Conservation (phyloP, 768 basidiomycete genomes). For the Ramaria rubella region DNA sequence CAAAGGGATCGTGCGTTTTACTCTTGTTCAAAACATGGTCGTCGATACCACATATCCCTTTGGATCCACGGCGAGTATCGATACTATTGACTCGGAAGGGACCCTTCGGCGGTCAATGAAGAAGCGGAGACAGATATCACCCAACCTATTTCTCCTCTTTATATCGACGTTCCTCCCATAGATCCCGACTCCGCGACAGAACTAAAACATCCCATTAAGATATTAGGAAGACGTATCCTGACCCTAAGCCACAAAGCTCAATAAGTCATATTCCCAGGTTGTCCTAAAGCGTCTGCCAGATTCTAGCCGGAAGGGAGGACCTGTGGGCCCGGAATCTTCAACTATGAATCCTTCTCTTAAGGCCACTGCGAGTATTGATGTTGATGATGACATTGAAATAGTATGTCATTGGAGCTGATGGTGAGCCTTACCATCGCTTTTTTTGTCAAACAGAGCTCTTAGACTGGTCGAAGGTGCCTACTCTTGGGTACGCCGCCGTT, state of each 20-base stretch:
- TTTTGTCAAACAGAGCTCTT: background rate
- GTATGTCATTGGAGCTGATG: slow-evolving; percentile 22
- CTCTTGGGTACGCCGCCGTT: slow-evolving; percentile 17
- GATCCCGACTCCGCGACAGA: background rate
- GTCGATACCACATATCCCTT: slow-evolving; percentile 39
- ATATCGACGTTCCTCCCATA: background rate
- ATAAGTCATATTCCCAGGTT: too few species aligned
- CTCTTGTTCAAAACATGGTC: background rate
- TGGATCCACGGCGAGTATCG: slow-evolving; percentile 41
- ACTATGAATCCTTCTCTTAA: too few species aligned
- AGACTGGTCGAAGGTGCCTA: slow-evolving; percentile 18
- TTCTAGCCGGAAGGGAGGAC: too few species aligned
- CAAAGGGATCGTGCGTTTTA: slow-evolving; percentile 27
- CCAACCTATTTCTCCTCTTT: background rate
- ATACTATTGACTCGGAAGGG: slow-evolving; percentile 7
- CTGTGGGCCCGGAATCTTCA: too few species aligned
- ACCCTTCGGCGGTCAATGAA: background rate
- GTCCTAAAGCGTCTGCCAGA: too few species aligned
- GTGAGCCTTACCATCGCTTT: slow-evolving; percentile 8
- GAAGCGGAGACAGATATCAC: background rate
- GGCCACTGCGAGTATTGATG: too few species aligned
- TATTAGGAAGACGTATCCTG: too few species aligned
- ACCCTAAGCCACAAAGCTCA: too few species aligned
- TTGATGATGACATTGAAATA: slow-evolving; percentile 15
- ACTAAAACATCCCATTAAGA: slow-evolving; percentile 8